These are phyloP conservation scores for Aspergillus heteromorphus DNA, from an alignment of 495 filamentous ascomycete species.

Conservation along the genomic window DNA sequence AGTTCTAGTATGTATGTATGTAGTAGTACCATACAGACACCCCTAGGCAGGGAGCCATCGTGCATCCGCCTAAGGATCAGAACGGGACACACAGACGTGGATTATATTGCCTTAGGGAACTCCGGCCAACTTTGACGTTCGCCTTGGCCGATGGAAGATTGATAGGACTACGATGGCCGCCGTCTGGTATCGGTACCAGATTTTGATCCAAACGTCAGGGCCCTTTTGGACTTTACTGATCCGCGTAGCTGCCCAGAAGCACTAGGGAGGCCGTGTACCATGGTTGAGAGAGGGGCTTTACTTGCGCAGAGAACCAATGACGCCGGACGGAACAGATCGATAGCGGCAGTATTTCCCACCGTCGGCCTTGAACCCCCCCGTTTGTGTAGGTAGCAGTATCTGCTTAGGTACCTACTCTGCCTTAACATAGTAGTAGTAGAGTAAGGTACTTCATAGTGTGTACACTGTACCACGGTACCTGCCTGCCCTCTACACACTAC, in stretches of 20 bases:
- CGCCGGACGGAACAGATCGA: not conserved
- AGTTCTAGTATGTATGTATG: too few relatives aligned
- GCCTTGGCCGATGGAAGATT: not conserved
- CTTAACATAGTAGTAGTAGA: not conserved
- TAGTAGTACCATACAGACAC: not conserved
- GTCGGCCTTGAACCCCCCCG: not conserved
- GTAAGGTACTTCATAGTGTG: too few relatives aligned
- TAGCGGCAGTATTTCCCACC: not conserved
- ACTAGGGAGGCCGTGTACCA: constrained; percentile 7
- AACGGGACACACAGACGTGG: not conserved
- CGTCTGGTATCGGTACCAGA: not conserved
- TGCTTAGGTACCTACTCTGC: not conserved
- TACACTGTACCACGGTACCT: too few relatives aligned
- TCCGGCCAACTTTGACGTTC: not conserved
- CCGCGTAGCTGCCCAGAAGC: not conserved
- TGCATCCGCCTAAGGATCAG: not conserved
- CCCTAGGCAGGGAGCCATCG: not conserved
- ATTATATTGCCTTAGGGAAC: not conserved
- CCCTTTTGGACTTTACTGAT: constrained; percentile 2
- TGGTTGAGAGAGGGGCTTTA: constrained; percentile 9
- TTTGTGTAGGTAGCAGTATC: not conserved
- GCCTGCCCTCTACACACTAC: too few relatives aligned
- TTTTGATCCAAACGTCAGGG: not conserved
- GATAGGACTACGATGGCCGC: not conserved
- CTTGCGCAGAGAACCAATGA: constrained; percentile 1